Base-by-base conservation (phyloP, 1,284 basidiomycete species). In the Psilocybe mexicana region DNA sequence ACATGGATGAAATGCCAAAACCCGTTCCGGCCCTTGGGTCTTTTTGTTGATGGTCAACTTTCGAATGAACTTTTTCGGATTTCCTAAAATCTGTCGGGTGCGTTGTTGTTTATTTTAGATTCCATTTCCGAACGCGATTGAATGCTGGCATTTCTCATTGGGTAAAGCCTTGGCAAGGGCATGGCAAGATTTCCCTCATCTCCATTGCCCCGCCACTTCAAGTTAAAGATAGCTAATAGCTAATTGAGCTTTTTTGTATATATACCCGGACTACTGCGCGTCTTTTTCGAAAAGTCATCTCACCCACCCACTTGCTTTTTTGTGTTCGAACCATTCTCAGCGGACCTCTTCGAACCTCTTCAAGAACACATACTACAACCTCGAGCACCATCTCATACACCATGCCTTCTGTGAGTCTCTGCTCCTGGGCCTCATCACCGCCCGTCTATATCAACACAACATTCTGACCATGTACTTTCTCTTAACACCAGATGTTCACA, bases 391-490 rank as follows among this genome's bases (percentile, higher is more conserved):
- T 56, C 45, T 35, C 45, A 26, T 23, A 24, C 24, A 50, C 47
- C 35, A 61, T 59, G 57, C 56, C 51, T 43, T 61, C 61, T 43
- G 62, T 63, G 47, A 59, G 60, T 59, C 24, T 54, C 26, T 49
- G 18, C 18, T 18, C 18, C 18, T 18, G 0, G 14, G 30, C 8
- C 35, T 38, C 46, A 7, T 23, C 14, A 30, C 4, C 47, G 35
- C 26, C 42, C 25, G 26, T 35, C 25, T 42, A 28, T n/a, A 54
- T 30, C 35, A 36, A 45, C n/a, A 12, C 23, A 30, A 18, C 18
- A 18, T 18, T 18, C 47, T 58, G 43, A 58, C 52, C 23, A 40
- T 52, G 18, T 7, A 14, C 33, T 36, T 25, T 47, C 23, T 33
- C 30, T 33, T 18, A 18, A 18, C 18, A 18, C 18, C 18, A 61